These are phyloP conservation scores for Circinella minor DNA, from an alignment of 371 early-diverging fungal species.

Conservation along the genomic window DNA sequence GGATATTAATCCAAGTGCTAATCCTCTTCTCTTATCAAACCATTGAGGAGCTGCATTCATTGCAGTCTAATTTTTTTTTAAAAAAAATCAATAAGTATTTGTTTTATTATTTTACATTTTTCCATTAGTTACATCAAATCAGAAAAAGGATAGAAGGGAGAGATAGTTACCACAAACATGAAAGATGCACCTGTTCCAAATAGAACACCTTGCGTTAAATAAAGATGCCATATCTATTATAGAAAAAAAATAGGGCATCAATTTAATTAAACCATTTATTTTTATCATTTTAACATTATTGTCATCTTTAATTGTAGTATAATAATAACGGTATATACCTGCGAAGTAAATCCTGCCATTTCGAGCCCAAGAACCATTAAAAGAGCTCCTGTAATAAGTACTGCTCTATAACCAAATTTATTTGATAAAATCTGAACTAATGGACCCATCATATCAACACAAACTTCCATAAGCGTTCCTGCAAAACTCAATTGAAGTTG, in stretches of 20 bases:
- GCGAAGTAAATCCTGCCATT: constrained; percentile 26
- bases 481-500: constrained; percentile 22
- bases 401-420: constrained; percentile 10
- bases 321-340: constrained; percentile 9
- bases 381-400: constrained; percentile 12
- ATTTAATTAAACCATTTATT: neutral
- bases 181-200: constrained; percentile 63
- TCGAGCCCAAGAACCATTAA: constrained; percentile 21
- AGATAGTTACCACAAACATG: constrained; percentile 23
- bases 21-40: constrained; percentile 63
- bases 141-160: neutral
- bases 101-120: too few relatives aligned
- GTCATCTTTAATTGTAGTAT: too few relatives aligned
- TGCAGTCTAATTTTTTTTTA: constrained; percentile 5
- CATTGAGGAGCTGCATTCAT: constrained; percentile 66
- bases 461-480: constrained; percentile 18
- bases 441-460: constrained; percentile 14
- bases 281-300: constrained; percentile 4
- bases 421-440: constrained; percentile 17
- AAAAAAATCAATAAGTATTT: neutral
- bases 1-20: constrained; percentile 75
- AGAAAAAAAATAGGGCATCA: neutral
- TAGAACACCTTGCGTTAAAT: constrained; percentile 65
- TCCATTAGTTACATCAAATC: too few relatives aligned
- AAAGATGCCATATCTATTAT: constrained; percentile 56